Conservation (phyloP, 139 green algal species). For the Chlorella sp. region DNA sequence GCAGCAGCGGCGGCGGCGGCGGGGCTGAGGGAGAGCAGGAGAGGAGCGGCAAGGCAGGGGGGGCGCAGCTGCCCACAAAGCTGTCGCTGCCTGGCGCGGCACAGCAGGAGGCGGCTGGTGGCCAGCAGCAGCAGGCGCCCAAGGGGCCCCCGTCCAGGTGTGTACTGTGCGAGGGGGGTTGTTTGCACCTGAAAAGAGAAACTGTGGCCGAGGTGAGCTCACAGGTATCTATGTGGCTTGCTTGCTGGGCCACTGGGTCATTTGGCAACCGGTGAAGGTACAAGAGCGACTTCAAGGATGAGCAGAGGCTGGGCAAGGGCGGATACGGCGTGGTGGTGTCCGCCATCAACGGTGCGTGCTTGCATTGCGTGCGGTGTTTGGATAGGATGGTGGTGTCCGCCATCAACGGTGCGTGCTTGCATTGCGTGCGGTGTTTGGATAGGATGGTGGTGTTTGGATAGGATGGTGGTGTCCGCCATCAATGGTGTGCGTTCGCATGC, state of each 20-base stretch:
- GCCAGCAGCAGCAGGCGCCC: conserved; percentile 3
- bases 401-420: conserved; percentile 54
- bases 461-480: conserved; percentile 76
- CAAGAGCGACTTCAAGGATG: conserved; percentile 63
- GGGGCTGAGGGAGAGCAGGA: too few relatives aligned
- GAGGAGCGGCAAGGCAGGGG: too few relatives aligned
- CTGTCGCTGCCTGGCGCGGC: not conserved
- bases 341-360: conserved; percentile 64
- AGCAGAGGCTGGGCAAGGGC: conserved; percentile 68
- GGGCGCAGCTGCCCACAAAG: too few relatives aligned
- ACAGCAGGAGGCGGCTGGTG: not conserved
- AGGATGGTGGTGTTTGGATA: too few relatives aligned
- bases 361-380: too few relatives aligned
- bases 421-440: too few relatives aligned
- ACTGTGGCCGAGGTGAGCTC: too few relatives aligned
- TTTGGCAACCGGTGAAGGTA: conserved; percentile 33
- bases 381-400: conserved; percentile 82
- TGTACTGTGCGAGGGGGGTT: too few relatives aligned
- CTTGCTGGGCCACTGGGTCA: not conserved
- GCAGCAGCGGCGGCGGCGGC: too few relatives aligned
- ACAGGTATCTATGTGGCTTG: too few relatives aligned
- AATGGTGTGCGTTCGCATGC: conserved; percentile 51
- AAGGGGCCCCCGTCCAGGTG: too few relatives aligned
- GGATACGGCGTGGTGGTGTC: conserved; percentile 83
- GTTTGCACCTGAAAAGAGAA: not conserved